phyloP scores from a whole-genome alignment of 176 grass and related monocot genomes.

The Ensete glaucum region DNA sequence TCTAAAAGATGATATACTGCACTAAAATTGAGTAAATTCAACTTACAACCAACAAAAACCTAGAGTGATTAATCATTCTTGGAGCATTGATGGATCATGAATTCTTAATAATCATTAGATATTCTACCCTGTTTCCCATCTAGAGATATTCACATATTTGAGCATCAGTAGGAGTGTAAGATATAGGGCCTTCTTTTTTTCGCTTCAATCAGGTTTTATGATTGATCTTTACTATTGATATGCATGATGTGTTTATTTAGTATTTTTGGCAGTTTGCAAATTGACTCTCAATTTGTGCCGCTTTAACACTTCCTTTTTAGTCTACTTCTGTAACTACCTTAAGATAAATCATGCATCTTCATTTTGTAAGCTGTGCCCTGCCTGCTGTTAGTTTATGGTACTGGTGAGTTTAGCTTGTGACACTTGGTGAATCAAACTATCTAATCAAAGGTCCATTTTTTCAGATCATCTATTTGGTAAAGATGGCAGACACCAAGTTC shows the following conservation, averaged over 20 bases:
- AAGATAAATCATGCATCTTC: not conserved
- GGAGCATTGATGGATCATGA: too few species aligned
- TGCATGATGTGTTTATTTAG: not conserved
- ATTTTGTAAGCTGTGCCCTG: not conserved
- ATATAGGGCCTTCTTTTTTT: not conserved
- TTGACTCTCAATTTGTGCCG: not conserved
- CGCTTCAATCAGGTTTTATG: not conserved
- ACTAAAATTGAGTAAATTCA: too few species aligned
- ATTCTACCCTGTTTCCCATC: too few species aligned
- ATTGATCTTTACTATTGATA: not conserved
- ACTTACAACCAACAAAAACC: too few species aligned
- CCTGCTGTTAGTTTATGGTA: not conserved
- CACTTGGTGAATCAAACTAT: not conserved
- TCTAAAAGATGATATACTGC: too few species aligned
- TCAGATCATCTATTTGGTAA: constrained; percentile 18
- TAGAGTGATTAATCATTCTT: too few species aligned
- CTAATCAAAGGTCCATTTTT: not conserved
- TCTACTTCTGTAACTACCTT: not conserved
- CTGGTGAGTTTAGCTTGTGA: not conserved
- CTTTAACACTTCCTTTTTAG: not conserved
- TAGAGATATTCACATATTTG: not conserved
- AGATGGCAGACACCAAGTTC: constrained; percentile 70
- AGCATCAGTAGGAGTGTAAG: not conserved
- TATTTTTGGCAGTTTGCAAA: not conserved
- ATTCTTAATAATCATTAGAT: too few species aligned